Evolutionary conservation across 2,329 filamentous ascomycete genomes (phyloP).

Genomic region (Raffaelea ambrosiae): DNA sequence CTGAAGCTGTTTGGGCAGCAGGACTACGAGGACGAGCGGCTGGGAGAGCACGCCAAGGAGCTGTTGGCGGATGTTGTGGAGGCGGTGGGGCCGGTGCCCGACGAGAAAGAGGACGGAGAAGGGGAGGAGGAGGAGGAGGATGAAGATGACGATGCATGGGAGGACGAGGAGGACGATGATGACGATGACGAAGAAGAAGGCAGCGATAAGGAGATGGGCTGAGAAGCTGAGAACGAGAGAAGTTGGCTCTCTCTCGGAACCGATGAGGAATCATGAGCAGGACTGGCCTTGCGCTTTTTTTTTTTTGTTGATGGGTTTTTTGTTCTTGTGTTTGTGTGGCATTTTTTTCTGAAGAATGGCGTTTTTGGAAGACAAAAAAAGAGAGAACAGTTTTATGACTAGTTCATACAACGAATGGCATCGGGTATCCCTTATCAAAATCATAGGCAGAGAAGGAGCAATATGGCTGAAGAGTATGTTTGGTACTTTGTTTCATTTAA

Average conservation of each 20-base stretch:
- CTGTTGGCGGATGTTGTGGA: constrained; percentile 55
- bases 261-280: not conserved
- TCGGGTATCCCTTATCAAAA: too few species aligned
- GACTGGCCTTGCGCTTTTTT: too few species aligned
- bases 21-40: constrained; percentile 76
- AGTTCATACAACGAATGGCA: too few species aligned
- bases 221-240: not conserved
- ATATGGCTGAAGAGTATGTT: not conserved
- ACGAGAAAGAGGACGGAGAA: constrained; percentile 40
- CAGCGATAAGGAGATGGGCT: not conserved
- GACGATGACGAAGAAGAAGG: constrained; percentile 24
- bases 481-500: not conserved
- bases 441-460: too few species aligned
- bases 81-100: constrained; percentile 52
- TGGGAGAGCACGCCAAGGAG: constrained; percentile 68
- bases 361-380: too few species aligned
- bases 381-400: too few species aligned
- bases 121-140: constrained; percentile 37
- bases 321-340: too few species aligned
- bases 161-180: constrained; percentile 43
- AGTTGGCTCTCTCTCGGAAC: too few species aligned
- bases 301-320: too few species aligned
- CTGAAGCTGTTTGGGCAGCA: constrained; percentile 68
- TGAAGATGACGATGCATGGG: constrained; percentile 47
- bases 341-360: too few species aligned